Base-by-base conservation (phyloP, 2,329 filamentous ascomycete species). In the Fusarium beomiforme region DNA sequence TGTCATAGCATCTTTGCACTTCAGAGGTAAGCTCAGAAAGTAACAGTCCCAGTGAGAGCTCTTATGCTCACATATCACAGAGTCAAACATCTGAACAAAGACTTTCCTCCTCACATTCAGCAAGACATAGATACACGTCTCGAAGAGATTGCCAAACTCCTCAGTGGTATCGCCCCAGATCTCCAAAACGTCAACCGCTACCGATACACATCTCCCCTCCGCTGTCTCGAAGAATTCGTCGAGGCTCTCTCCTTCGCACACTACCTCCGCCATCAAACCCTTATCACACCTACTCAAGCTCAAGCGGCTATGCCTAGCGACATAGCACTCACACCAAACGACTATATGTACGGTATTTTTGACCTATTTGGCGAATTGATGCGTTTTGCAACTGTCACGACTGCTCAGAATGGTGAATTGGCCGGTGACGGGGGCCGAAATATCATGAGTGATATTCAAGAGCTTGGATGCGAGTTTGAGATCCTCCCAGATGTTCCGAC, bases 351-450 rank as follows among this genome's bases (percentile, higher is more conserved):
- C 69, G 96, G 95, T 12, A 83, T 99, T 5, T 98, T 97, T 77
- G 96, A 99, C 80, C 88, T 98, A 74, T 95, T 95, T 2, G 96
- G 96, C 41, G 96, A 99, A 83, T 86, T 98, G 85, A 99, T 99
- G 96, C 89, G 95, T 33, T 98, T 98, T 81, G 94, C 94, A 1
- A 96, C 97, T 54, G 95, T 95, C 9, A 90, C 91, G 29, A 92
- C 97, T 79, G 94, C 94, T 2, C 92, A 94, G 8, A 91, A 85
- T 11, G 92, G 92, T 17, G 83, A 80, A 73, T 80, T 85, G 68
- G 85, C 84, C 7, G 82, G 83, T 44, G 55, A 70, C 24, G 75
- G 76, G 58, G 73, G 73, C 17, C 81, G 89, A 41, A 90, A 90
- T 9, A 92, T 98, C 44, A 84, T 98, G 53, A 85, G 88, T 12